A percentile compares a stretch with the other conserved stretches of the same genome.
Evolutionary conservation across 306 rosid genomes (phyloP).

Genomic region (Hippophae gyantsensis): DNA sequence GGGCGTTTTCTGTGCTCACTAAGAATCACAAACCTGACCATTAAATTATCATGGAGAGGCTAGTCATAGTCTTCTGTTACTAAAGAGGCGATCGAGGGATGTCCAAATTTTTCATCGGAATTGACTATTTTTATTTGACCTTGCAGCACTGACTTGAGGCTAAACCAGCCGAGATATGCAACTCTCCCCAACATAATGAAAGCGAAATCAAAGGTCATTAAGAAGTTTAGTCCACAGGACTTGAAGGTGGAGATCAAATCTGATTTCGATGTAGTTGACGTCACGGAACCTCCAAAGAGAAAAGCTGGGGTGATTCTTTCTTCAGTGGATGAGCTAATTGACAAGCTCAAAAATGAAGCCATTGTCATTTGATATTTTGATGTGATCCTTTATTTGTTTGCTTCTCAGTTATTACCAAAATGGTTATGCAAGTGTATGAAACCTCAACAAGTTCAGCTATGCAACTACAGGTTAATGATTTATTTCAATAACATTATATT

Average conservation of each 20-base stretch:
- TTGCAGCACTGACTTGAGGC: conserved; percentile 82
- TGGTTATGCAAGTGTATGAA: too few species aligned
- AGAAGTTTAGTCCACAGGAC: conserved; percentile 59
- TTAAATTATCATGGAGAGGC: too few species aligned
- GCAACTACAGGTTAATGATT: too few species aligned
- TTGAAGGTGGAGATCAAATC: conserved; percentile 64
- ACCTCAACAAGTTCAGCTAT: too few species aligned
- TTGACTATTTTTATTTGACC: neutral
- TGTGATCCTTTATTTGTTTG: too few species aligned
- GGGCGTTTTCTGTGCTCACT: too few species aligned
- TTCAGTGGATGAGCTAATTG: conserved; percentile 81
- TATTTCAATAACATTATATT: too few species aligned
- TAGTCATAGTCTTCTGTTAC: too few species aligned
- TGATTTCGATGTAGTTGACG: conserved; percentile 66
- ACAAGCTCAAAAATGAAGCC: conserved; percentile 79
- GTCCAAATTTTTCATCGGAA: too few species aligned
- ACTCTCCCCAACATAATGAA: conserved; percentile 98
- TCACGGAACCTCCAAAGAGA: conserved; percentile 89
- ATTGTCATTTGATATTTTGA: conserved; percentile 43
- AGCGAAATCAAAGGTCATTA: conserved; percentile 75
- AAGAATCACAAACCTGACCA: too few species aligned
- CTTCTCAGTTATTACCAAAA: too few species aligned
- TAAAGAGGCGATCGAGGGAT: too few species aligned
- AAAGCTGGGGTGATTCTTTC: conserved; percentile 73
- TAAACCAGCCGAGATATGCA: conserved; percentile 90